These are phyloP conservation scores for Oxyria digyna DNA, from an alignment of 148 eudicot species.

Conservation along the genomic window DNA sequence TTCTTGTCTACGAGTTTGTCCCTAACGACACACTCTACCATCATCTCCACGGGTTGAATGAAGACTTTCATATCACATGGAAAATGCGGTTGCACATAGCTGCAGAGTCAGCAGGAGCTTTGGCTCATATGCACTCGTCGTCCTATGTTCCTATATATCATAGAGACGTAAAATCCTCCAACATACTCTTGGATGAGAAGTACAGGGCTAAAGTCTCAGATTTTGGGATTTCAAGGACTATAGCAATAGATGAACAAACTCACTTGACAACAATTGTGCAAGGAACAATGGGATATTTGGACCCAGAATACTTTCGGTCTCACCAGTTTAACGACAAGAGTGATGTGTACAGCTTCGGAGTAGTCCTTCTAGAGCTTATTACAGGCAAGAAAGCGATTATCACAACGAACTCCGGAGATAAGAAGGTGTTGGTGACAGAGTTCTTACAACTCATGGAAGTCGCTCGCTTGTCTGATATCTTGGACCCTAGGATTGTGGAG, in stretches of 20 bases:
- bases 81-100: not conserved
- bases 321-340: not conserved
- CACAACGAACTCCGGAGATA: not conserved
- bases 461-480: not conserved
- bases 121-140: not conserved
- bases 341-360: not conserved
- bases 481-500: constrained; percentile 14
- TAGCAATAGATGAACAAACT: not conserved
- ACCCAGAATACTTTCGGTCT: not conserved
- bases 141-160: not conserved
- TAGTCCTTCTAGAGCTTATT: not conserved
- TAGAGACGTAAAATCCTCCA: not conserved
- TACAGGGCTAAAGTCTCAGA: not conserved
- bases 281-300: not conserved
- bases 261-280: not conserved
- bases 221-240: not conserved
- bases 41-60: not conserved
- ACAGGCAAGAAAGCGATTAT: not conserved
- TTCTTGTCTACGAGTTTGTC: not conserved
- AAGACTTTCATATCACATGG: not conserved
- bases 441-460: not conserved
- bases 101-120: not conserved
- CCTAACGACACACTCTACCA: not conserved
- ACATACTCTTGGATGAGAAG: not conserved
- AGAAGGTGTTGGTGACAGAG: not conserved